Evolutionary conservation across 1,284 basidiomycete species (phyloP).

Genomic region (Puccinia triticina): DNA sequence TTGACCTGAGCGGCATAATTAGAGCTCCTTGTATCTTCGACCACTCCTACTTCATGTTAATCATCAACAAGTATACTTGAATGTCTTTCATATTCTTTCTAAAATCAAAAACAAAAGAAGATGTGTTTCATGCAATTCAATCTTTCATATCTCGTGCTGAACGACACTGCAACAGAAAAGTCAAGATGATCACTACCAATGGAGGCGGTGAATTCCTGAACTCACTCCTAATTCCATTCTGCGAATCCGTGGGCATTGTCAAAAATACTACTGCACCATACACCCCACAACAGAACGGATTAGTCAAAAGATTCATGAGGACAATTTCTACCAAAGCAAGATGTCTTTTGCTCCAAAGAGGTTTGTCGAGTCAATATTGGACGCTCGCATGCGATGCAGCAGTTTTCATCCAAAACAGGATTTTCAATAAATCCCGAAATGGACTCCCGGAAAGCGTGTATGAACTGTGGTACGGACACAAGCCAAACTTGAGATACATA

Average conservation of each 20-base stretch:
- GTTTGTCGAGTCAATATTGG: background rate
- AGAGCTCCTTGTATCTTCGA: background rate
- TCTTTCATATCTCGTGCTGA: background rate
- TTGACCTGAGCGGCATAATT: too few relatives aligned
- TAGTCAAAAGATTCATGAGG: background rate
- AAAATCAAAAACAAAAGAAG: slow-evolving; percentile 23
- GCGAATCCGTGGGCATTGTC: background rate
- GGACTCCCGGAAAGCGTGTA: background rate
- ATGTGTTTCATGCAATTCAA: background rate
- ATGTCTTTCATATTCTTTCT: too few relatives aligned
- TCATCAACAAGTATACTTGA: background rate
- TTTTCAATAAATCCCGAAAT: background rate
- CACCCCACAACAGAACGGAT: slow-evolving; percentile 22
- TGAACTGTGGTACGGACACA: slow-evolving; percentile 20
- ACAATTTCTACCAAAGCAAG: background rate
- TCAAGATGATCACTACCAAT: slow-evolving; percentile 7
- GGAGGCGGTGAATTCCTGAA: too few relatives aligned
- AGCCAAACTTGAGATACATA: background rate
- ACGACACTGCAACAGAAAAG: background rate
- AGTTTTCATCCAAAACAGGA: background rate
- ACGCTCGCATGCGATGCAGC: background rate
- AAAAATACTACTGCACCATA: slow-evolving; percentile 3
- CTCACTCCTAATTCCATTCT: background rate
- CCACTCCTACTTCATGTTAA: background rate
- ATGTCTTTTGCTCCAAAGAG: background rate